These are phyloP conservation scores for Malus sylvestris DNA, from an alignment of 306 rosid species.

Conservation along the genomic window DNA sequence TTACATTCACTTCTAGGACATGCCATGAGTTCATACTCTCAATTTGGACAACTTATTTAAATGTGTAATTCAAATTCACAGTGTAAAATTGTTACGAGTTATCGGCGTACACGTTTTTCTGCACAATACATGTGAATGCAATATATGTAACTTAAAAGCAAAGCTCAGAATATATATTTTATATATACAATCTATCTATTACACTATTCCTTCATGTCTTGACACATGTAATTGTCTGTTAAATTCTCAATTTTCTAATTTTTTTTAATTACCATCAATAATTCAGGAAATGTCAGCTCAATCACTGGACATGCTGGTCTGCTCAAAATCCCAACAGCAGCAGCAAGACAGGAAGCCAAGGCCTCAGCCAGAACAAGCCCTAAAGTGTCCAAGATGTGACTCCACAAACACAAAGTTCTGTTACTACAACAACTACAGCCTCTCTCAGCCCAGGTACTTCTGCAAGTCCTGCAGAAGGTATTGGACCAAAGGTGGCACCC, in stretches of 20 bases:
- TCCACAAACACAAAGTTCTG: constrained; percentile 92
- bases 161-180: neutral
- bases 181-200: neutral
- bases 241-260: neutral
- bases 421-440: constrained; percentile 96
- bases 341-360: constrained; percentile 40
- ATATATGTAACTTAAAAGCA: neutral
- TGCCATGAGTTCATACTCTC: neutral
- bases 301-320: constrained; percentile 67
- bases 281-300: constrained; percentile 68
- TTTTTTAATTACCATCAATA: neutral
- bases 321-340: constrained; percentile 48
- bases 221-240: neutral
- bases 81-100: neutral
- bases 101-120: neutral
- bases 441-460: constrained; percentile 89
- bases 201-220: neutral
- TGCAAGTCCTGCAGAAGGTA: constrained; percentile 96
- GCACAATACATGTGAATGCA: neutral
- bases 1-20: neutral
- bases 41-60: neutral
- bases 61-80: neutral
- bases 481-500: constrained; percentile 97
- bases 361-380: constrained; percentile 83
- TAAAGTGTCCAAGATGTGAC: constrained; percentile 89